phyloP scores from a whole-genome alignment of 169 alveolate species.

The Plasmodium ovale region DNA sequence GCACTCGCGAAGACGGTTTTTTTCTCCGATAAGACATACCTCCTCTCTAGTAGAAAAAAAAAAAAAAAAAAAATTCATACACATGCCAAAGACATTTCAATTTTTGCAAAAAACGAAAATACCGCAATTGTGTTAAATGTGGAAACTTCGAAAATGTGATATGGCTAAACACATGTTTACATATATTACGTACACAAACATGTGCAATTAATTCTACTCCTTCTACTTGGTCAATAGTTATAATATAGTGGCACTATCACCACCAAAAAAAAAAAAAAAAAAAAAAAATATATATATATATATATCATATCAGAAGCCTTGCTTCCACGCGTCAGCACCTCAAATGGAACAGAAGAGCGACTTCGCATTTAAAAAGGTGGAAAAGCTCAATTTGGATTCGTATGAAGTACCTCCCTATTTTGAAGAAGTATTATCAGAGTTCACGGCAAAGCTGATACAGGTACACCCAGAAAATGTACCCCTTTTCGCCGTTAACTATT shows the following conservation, averaged over 20 bases:
- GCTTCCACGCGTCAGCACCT: not conserved
- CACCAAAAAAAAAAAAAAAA: too few species aligned
- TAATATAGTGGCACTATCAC: too few species aligned
- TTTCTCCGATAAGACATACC: too few species aligned
- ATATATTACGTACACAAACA: too few species aligned
- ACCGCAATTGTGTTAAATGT: not conserved
- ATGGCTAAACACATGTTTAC: too few species aligned
- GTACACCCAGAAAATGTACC: slow-evolving; percentile 36
- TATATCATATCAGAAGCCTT: too few species aligned
- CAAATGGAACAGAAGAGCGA: slow-evolving; percentile 22
- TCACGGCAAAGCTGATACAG: slow-evolving; percentile 38
- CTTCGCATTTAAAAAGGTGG: slow-evolving; percentile 50
- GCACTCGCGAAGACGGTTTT: too few species aligned
- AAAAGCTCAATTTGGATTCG: slow-evolving; percentile 38
- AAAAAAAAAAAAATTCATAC: too few species aligned
- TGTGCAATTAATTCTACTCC: too few species aligned
- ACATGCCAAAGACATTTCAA: not conserved
- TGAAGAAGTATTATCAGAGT: slow-evolving; percentile 66
- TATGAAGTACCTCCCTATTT: slow-evolving; percentile 41
- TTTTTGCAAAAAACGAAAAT: not conserved
- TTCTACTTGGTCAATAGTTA: too few species aligned
- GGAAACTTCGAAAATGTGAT: too few species aligned
- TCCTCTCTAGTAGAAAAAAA: not conserved
- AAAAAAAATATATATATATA: too few species aligned
- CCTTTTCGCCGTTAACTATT: slow-evolving; percentile 57